Conservation (phyloP, 352 stramenopile genomes). For the Aphanomyces cochlioides region DNA sequence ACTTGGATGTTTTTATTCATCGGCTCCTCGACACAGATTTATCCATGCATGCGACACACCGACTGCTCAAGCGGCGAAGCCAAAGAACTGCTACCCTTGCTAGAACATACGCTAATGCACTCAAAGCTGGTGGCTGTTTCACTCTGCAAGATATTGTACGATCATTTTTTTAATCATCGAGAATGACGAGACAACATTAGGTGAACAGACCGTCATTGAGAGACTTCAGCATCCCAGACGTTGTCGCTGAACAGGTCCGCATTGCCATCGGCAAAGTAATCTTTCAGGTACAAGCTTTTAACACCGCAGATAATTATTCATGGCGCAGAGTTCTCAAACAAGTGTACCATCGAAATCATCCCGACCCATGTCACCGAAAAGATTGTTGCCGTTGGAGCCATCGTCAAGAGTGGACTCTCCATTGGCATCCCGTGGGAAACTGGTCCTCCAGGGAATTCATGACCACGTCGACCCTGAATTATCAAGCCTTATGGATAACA, state of each 20-base stretch:
- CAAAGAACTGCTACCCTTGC: slow-evolving; percentile 18
- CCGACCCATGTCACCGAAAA: neutral
- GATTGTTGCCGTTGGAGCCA: neutral
- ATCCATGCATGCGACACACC: slow-evolving; percentile 8
- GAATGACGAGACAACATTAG: neutral
- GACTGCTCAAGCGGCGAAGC: slow-evolving; percentile 12
- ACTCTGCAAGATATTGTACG: slow-evolving; percentile 24
- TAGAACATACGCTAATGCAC: slow-evolving; percentile 16
- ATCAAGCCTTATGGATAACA: neutral
- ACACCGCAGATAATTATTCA: neutral
- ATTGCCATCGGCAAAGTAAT: slow-evolving; percentile 7
- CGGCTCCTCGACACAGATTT: slow-evolving; percentile 8
- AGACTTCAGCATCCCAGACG: slow-evolving; percentile 14
- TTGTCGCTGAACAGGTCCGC: slow-evolving; percentile 23
- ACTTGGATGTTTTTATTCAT: slow-evolving; percentile 27
- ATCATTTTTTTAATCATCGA: neutral
- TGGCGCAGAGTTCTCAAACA: no score
- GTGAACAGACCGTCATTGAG: neutral
- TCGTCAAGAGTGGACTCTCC: slow-evolving; percentile 5
- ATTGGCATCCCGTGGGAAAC: slow-evolving; percentile 10
- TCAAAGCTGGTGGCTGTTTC: neutral
- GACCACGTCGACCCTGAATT: slow-evolving; percentile 10
- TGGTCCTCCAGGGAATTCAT: neutral
- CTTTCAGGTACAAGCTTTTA: slow-evolving; percentile 15
- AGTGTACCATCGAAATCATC: neutral